These are phyloP conservation scores for Durotheca rogersii DNA, from an alignment of 495 filamentous ascomycete species.

Conservation along the genomic window DNA sequence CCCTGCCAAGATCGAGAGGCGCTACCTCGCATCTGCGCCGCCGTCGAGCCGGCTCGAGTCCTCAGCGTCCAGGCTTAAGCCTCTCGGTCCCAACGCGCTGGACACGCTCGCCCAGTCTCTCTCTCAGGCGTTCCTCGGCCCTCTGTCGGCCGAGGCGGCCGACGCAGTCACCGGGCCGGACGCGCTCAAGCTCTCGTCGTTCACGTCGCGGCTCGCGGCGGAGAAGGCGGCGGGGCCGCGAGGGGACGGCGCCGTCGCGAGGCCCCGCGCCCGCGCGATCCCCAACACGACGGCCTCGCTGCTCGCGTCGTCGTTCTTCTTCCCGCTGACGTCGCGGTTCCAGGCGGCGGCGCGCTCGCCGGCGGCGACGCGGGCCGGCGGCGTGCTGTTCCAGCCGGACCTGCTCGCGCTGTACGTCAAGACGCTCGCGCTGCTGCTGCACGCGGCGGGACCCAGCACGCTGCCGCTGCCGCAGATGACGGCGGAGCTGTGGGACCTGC, in stretches of 20 bases:
- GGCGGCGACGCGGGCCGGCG: conserved; percentile 38
- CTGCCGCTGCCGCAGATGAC: conserved; percentile 66
- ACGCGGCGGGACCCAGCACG: conserved; percentile 65
- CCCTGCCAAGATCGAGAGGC: conserved; percentile 57
- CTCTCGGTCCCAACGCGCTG: conserved; percentile 58
- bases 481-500: conserved; percentile 65
- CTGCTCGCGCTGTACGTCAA: conserved; percentile 63
- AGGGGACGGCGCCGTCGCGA: too few species aligned
- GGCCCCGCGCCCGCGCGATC: conserved; percentile 62
- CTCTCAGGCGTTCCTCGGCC: conserved; percentile 70
- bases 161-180: conserved; percentile 73
- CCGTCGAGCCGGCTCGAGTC: conserved; percentile 18
- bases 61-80: conserved; percentile 40
- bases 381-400: conserved; percentile 58
- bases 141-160: conserved; percentile 71
- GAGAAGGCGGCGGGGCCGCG: too few species aligned
- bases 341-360: conserved; percentile 51
- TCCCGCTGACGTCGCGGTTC: conserved; percentile 65
- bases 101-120: conserved; percentile 61
- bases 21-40: conserved; percentile 38
- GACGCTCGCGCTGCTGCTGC: conserved; percentile 64
- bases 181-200: conserved; percentile 69
- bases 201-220: conserved; percentile 48
- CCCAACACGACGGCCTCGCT: conserved; percentile 75
- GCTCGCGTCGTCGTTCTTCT: conserved; percentile 76